Base-by-base conservation (phyloP, 345 rosid genomes). In the Erodium maritimum region DNA sequence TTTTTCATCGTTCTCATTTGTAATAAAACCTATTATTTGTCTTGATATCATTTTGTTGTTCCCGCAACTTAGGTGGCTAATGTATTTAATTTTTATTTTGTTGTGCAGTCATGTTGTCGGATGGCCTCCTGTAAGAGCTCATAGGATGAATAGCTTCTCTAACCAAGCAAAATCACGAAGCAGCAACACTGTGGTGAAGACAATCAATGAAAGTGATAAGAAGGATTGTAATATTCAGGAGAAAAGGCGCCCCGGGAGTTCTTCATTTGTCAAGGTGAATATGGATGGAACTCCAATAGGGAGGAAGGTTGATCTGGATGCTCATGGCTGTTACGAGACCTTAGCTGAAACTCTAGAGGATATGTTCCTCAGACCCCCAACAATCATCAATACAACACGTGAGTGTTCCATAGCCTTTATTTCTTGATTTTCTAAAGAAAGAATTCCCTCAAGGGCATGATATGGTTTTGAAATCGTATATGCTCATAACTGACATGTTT, bases 271-370 rank as follows among this genome's bases (percentile, higher is more conserved):
- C 68, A 93, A 93, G 72, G 95, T 93, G 67, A 86, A 83, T 57
- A 85, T 93, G 99, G 94, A 89, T 76, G 95, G 99, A n/a, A 80
- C 72, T 76, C 81, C 82, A 2, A 89, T 93, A 16, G 96, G 99
- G 66, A 83, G 99, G 71, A 93, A 93, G 75, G 69, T 93, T 52
- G 87, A 93, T 77, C 77, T 89, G 52, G 79, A 64, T 72, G 73
- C 84, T 62, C 94, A 80, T 64, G 69, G 82, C 56, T 79, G 83
- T 75, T 93, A 93, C 63, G 79, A 76, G 70, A 68, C 80, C 16
- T 77, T 93, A 72, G 94, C 87, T 17, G 72, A 67, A 56, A 70
- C 87, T 19, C 67, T 93, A 63, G 87, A 83, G 74, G 75, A 79
- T 23, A 89, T 89, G 99, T 93, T 93, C 74, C 69, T 69, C 46